Base-by-base conservation (phyloP, 805 yeast genomes). In the Candida coquimbonensis region DNA sequence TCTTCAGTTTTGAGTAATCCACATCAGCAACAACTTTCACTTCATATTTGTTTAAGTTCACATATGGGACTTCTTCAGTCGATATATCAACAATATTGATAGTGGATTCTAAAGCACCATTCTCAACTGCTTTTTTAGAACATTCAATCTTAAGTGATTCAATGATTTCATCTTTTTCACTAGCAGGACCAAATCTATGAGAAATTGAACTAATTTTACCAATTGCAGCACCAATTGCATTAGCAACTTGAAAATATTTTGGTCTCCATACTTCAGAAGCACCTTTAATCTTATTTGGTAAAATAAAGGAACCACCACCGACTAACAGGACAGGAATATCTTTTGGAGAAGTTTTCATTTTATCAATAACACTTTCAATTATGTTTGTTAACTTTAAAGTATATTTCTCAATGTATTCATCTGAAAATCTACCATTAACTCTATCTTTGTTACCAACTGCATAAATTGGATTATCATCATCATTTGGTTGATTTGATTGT, bases 291-390 rank as follows among this genome's bases (percentile, higher is more conserved):
- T 51, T 43, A 12, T 53, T 51, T 9, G 75, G 74, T 9, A 66
- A 61, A 46, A 74, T 68, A 46, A 74, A 68, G 1, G 78, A 73
- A 8, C 78, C 78, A 37, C 79, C 78, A 41, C 78, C 78, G 29
- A 74, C 78, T 3, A 70, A 55, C 3, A 74, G 44, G 5, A 73
- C 75, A 1, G 74, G 70, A 8, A 73, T 53, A 7, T 69, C 70
- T 7, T 66, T 73, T 0, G 77, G 69, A 19, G 65, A 63, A 5
- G 76, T 72, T 52, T 67, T 72, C 72, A 73, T 70, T 35, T 68
- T 51, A 52, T 74, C 78, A 40, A 74, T 62, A 4, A 68, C 67
- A 34, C 41, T 53, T 48, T 71, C 77, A 52, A 43, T 41, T 33
- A 43, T 43, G 6, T 24, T 9, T 32, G 44, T 37, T 26, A 49